Percentiles rank a stretch among this genome's conserved stretches.
Evolutionary conservation across 2,329 filamentous ascomycete species (phyloP).

Genomic region (Reticulascus tulasneorum): DNA sequence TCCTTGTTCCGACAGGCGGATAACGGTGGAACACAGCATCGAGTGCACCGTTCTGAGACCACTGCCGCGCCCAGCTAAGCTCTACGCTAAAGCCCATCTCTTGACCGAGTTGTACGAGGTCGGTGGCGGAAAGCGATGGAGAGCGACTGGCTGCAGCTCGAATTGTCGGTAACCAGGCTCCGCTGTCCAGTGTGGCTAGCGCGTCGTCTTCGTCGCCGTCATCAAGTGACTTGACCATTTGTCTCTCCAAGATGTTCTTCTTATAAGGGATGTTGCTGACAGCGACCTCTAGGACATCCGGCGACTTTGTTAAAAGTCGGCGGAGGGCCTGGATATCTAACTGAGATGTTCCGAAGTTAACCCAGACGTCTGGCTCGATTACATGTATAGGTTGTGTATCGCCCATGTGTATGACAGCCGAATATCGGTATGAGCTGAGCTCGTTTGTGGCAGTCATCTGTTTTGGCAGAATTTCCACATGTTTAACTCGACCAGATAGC

Average conservation of each 20-base stretch:
- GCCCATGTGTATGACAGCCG: too few species aligned
- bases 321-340: conserved; percentile 10
- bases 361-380: too few species aligned
- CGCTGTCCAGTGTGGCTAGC: too few species aligned
- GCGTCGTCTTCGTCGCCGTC: too few species aligned
- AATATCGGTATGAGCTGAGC: conserved; percentile 21
- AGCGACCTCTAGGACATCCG: background rate
- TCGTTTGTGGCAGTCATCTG: conserved; percentile 22
- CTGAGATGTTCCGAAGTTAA: background rate
- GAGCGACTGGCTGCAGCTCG: too few species aligned
- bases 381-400: too few species aligned
- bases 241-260: conserved; percentile 25
- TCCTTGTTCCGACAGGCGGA: too few species aligned
- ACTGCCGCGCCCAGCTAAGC: conserved; percentile 37
- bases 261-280: conserved; percentile 20
- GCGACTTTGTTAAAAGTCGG: conserved; percentile 6
- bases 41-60: conserved; percentile 18
- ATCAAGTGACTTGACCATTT: conserved; percentile 15
- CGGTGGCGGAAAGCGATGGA: conserved; percentile 11
- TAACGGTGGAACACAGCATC: conserved; percentile 29
- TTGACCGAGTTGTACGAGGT: conserved; percentile 18
- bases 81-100: conserved; percentile 40
- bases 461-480: conserved; percentile 25
- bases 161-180: too few species aligned
- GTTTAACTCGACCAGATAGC: conserved; percentile 12